Evolutionary conservation across 768 basidiomycete genomes (phyloP).

Genomic region (Xanthoconium purpureum): DNA sequence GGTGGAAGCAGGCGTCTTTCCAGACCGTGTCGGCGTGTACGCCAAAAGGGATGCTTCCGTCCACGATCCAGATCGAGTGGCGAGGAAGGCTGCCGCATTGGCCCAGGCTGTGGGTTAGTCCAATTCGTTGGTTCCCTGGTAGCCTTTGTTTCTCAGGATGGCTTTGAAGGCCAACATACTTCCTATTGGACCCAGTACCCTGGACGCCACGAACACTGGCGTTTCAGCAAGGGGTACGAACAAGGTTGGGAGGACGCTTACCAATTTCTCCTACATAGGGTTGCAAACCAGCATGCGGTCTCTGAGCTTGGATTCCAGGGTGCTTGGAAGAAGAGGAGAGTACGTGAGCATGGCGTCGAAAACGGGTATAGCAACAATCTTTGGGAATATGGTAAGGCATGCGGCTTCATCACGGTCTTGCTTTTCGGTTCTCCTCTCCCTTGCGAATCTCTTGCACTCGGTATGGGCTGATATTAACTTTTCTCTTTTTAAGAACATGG

Average conservation of each 20-base stretch:
- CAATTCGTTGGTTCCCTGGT: conserved; percentile 10
- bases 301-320: conserved; percentile 64
- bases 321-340: conserved; percentile 52
- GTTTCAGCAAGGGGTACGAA: conserved; percentile 63
- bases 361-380: conserved; percentile 40
- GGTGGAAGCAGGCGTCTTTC: conserved; percentile 59
- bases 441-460: background rate
- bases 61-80: conserved; percentile 18
- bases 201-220: conserved; percentile 62
- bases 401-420: background rate
- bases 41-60: conserved; percentile 20
- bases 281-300: conserved; percentile 25
- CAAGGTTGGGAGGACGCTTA: conserved; percentile 74
- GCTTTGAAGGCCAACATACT: conserved; percentile 35
- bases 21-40: conserved; percentile 45
- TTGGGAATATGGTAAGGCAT: conserved; percentile 64
- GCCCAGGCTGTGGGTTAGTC: conserved; percentile 34
- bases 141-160: conserved; percentile 13
- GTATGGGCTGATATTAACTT: background rate
- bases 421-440: background rate
- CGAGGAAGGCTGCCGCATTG: conserved; percentile 30
- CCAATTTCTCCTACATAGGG: conserved; percentile 43
- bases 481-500: conserved; percentile 50
- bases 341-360: conserved; percentile 41
- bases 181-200: conserved; percentile 46